Conservation (phyloP, 1,139 yeast genomes). For the Kodamaea suecica region DNA sequence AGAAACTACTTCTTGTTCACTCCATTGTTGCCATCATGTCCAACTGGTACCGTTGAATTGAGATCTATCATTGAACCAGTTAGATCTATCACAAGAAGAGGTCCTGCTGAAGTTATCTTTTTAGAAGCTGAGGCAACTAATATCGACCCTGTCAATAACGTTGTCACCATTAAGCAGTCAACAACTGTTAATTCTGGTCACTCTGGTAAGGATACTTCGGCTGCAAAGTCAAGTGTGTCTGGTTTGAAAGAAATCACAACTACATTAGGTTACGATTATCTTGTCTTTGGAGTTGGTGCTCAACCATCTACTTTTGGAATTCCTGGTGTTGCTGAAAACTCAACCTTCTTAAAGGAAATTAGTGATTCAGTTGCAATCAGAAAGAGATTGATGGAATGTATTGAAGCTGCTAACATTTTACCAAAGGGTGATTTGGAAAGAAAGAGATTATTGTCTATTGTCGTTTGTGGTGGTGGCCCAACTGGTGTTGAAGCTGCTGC, state of each 20-base stretch:
- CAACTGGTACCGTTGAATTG: conserved; percentile 88
- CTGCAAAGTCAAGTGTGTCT: conserved; percentile 49
- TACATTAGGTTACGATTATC: conserved; percentile 65
- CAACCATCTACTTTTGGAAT: conserved; percentile 90
- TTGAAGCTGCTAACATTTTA: conserved; percentile 78
- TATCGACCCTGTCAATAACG: conserved; percentile 67
- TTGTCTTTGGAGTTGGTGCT: conserved; percentile 90
- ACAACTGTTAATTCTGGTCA: conserved; percentile 53
- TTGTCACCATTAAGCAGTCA: conserved; percentile 56
- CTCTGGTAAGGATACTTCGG: conserved; percentile 50
- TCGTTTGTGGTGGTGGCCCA: conserved; percentile 95
- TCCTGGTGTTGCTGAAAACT: conserved; percentile 88
- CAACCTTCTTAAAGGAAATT: conserved; percentile 82
- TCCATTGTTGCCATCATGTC: conserved; percentile 88
- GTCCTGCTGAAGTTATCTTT: conserved; percentile 76
- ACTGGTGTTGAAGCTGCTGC: conserved; percentile 97
- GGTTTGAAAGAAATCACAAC: conserved; percentile 47
- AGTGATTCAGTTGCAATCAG: conserved; percentile 79
- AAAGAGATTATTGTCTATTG: conserved; percentile 74
- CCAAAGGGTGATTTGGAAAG: conserved; percentile 75
- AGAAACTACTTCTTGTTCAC: conserved; percentile 94
- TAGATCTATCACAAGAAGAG: conserved; percentile 57
- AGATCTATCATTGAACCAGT: conserved; percentile 90
- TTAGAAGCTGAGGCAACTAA: conserved; percentile 90
- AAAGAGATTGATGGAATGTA: conserved; percentile 70